These are phyloP conservation scores for Candida pseudoviswanathii DNA, from an alignment of 1,139 yeast species.

Conservation along the genomic window DNA sequence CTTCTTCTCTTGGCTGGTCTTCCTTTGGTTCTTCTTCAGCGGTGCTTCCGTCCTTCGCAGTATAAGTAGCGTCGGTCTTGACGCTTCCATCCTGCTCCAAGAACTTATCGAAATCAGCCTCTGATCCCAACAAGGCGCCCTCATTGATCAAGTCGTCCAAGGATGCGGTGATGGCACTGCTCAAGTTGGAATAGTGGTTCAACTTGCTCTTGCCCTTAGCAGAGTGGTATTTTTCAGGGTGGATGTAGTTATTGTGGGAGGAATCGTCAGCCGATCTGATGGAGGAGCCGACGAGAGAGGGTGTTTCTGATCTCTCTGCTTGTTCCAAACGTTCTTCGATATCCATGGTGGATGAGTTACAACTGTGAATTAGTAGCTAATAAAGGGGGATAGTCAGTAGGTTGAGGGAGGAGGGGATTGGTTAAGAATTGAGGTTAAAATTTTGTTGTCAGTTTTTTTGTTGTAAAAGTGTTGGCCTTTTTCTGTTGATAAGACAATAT, in stretches of 20 bases:
- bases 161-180: constrained; percentile 40
- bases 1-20: constrained; percentile 15
- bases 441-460: not conserved
- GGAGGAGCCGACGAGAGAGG: constrained; percentile 60
- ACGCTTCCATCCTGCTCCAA: constrained; percentile 56
- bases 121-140: constrained; percentile 63
- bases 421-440: no score
- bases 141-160: constrained; percentile 60
- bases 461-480: constrained; percentile 2
- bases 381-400: not conserved
- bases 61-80: constrained; percentile 45
- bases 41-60: no score
- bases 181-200: constrained; percentile 16
- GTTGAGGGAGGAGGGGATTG: not conserved
- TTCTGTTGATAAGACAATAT: constrained; percentile 1
- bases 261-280: constrained; percentile 56
- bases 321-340: constrained; percentile 57
- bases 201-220: constrained; percentile 16
- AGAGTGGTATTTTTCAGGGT: constrained; percentile 43
- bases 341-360: constrained; percentile 47
- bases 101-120: constrained; percentile 53
- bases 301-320: constrained; percentile 51
- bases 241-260: constrained; percentile 48
- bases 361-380: not conserved
- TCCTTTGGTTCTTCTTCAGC: constrained; percentile 8